Base-by-base conservation (phyloP, 768 basidiomycete species). In the Mycena latifolia region DNA sequence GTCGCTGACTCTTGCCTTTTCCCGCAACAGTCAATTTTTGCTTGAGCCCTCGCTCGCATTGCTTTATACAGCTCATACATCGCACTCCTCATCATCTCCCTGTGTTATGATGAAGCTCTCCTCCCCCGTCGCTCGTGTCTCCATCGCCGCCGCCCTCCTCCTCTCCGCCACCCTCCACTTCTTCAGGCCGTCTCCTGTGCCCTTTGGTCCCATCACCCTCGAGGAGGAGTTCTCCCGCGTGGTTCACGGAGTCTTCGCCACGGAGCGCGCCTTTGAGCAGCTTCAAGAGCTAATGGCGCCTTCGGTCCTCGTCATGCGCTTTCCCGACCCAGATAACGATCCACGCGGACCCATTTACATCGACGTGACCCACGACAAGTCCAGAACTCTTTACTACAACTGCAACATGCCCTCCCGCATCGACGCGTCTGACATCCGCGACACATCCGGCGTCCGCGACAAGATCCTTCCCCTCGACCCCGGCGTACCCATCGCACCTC, bases 31-130 rank as follows among this genome's bases (percentile, higher is more conserved):
- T 54, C 53, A 37, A 5, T 29, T 39, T 24, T 24, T 54, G 53
- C 53, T 37, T 25, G 35, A 54, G 33, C 53, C n/a, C 53, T 20
- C 12, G 53, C 53, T 54, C 33, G 53, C 53, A 39, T 39, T 27
- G 53, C 53, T 54, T 39, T 39, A 33, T 14, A 39, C 6, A 14
- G 7, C 37, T 27, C 53, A 39, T n/a, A 20, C 53, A 22, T 35
- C 37, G 12, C 28, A 29, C 33, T n/a, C 31, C 9, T 11, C 33
- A 37, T 20, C 53, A 25, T 39, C 35, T 8, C 53, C 33, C 15
- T 15, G 37, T 37, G 37, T 37, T 3, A 37, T 37, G 37, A 18
- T 39, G 37, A 39, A 15, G 29, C 24, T 33, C 53, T 37, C 35
- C 37, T 18, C 12, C 53, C 24, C n/a, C 22, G 22, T 25, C 29